These are phyloP conservation scores for Atkinsonella texensis DNA, from an alignment of 2,329 filamentous ascomycete species.

Conservation along the genomic window DNA sequence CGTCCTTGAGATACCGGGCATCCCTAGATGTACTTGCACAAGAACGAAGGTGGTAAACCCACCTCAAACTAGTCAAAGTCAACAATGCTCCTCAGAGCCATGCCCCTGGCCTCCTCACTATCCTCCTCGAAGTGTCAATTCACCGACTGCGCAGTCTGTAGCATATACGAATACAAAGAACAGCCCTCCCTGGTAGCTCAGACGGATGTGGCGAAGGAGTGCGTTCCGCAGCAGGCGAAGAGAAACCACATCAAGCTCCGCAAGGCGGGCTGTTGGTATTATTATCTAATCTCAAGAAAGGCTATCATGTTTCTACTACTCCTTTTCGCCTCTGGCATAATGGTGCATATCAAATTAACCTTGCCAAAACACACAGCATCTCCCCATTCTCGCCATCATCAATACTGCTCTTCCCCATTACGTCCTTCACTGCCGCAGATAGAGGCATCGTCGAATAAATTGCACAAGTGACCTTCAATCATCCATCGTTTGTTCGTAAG, in stretches of 20 bases:
- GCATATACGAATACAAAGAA: neutral
- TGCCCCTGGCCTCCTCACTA: neutral
- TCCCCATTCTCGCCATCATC: conserved; percentile 8
- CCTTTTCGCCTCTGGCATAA: conserved; percentile 24
- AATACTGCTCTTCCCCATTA: conserved; percentile 7
- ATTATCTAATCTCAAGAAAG: conserved; percentile 14
- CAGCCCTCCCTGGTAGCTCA: too few species aligned
- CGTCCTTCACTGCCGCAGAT: neutral
- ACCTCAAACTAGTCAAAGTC: neutral
- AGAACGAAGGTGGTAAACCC: neutral
- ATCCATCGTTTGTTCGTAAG: conserved; percentile 13
- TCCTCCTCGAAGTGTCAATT: neutral
- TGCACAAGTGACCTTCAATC: conserved; percentile 9
- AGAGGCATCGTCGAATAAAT: conserved; percentile 6
- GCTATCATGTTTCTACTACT: conserved; percentile 15
- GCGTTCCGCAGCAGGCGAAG: too few species aligned
- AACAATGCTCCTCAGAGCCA: neutral
- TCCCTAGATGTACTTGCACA: too few species aligned
- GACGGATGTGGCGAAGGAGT: too few species aligned
- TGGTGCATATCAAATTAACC: conserved; percentile 14
- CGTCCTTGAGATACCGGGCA: too few species aligned
- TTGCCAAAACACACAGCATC: conserved; percentile 11
- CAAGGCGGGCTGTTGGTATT: neutral
- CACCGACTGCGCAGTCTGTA: neutral
- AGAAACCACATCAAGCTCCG: neutral